Evolutionary conservation across 441 rosid species (phyloP), one percentile per base, ranked within the genome.

Genomic region (Sinapis alba): DNA sequence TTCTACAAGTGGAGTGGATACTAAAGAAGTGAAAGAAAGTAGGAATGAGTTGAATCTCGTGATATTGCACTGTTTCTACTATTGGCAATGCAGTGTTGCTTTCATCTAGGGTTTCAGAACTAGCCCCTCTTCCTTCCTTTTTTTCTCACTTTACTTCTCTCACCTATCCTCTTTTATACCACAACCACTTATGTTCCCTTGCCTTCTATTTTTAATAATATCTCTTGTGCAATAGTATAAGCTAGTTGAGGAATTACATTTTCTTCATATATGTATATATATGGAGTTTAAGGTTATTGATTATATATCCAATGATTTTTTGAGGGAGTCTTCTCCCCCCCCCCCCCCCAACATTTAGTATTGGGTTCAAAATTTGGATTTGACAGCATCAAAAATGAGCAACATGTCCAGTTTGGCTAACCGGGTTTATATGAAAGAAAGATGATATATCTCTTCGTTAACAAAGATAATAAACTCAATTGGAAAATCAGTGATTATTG

Each of bases 11-110:
- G 80, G 80, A 77, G 76, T 71, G 45, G 72, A 77, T 77, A 71
- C 76, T 71, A 76, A 76, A 71, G n/a, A 67, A 50, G 67, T 45
- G n/a, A 20, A 59, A 6, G 53, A 59, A 69, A 62, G 80, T 64
- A 77, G 76, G 75, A 69, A 76, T 71, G 76, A 77, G 80, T 70
- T 77, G 80, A 77, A 65, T 71, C 76, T 77, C 80, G 80, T 77
- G 80, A 76, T 68, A 16, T 70, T 20, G 24, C 72, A 71, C 80
- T 77, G 72, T 71, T 77, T 70, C 71, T 70, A 77, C 68, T 70
- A 77, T 71, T 77, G 80, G 76, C 23, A 70, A 53, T 57, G 79
- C 71, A 68, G 58, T 62, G 65, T 77, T 77, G 67, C 80, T 58
- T 77, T 70, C 76, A 1, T 65, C 80, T 77, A 77, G 80, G 80